These are phyloP conservation scores for Fusarium goolgardi DNA, from an alignment of 2,329 filamentous ascomycete species.

Conservation along the genomic window DNA sequence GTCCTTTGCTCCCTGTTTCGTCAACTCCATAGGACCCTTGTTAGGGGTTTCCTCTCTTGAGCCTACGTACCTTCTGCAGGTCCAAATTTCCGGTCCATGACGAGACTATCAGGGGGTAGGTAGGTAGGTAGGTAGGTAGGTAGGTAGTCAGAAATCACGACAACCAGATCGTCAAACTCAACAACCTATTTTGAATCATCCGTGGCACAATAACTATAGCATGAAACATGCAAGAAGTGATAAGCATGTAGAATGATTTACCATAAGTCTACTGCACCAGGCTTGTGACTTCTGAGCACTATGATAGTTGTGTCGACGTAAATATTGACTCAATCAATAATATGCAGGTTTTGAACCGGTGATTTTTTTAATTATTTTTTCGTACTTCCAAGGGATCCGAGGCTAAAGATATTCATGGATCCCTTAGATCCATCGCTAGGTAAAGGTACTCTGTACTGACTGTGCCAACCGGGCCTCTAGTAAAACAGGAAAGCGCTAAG, in stretches of 20 bases:
- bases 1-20: conserved; percentile 39
- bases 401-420: conserved; percentile 8
- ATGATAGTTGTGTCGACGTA: too few relatives aligned
- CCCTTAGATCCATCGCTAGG: conserved; percentile 28
- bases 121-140: background rate
- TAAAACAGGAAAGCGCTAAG: conserved; percentile 36
- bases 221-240: background rate
- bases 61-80: conserved; percentile 42
- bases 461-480: conserved; percentile 29
- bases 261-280: background rate
- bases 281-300: background rate
- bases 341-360: background rate
- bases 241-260: background rate
- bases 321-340: background rate
- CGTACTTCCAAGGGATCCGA: background rate
- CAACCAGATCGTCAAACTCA: conserved; percentile 2
- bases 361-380: background rate
- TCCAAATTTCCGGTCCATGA: conserved; percentile 47
- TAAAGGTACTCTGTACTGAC: background rate
- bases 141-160: conserved; percentile 11
- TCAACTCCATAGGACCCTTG: conserved; percentile 39
- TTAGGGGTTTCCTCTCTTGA: conserved; percentile 40
- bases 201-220: background rate
- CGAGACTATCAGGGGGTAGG: conserved; percentile 21
- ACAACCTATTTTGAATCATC: conserved; percentile 1